Base-by-base conservation (phyloP, 139 green algal genomes). In the Ettlia oleoabundans region DNA sequence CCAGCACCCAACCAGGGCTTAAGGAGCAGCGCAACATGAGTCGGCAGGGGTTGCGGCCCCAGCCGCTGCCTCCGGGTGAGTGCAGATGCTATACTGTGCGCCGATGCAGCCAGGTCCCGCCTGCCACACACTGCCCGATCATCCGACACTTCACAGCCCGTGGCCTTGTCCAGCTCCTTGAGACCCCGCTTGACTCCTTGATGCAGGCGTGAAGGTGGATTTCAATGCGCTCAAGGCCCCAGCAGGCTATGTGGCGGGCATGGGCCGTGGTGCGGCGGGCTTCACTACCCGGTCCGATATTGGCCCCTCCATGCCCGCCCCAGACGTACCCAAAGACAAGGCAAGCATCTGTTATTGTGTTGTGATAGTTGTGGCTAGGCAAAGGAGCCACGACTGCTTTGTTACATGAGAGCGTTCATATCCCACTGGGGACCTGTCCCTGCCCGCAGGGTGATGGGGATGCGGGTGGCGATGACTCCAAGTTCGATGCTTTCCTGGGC, bases 281-380 rank as follows among this genome's bases (percentile, higher is more conserved):
- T 99, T 99, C 90, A 99, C 94, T 30, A 99, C 97, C 1, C 94
- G 97, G 1, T 98, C 94, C 10, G 97, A 99, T 94, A 98, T 99
- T 64, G 96, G 96, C 35, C 78, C 81, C 10, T 84, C 87, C 3
- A 87, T 86, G 80, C 72, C 84, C 74, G 80, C 81, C 37, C 55
- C 84, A 51, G 72, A 91, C 51, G 82, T 82, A 38, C 78, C n/a
- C n/a, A n/a, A 80, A n/a, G 74, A 88, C 80, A 83, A 81, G 66
- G 83, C 81, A 80, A 43, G 76, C n/a, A n/a, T n/a, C n/a, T n/a
- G n/a, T n/a, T n/a, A n/a, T n/a, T n/a, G n/a, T n/a, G n/a, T n/a
- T n/a, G n/a, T n/a, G n/a, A n/a, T n/a, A n/a, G n/a, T n/a, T n/a
- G n/a, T n/a, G n/a, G n/a, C n/a, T n/a, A n/a, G n/a, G n/a, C n/a